Base-by-base conservation (phyloP, 2,329 filamentous ascomycete species). In the Aurifilum marmelostoma region DNA sequence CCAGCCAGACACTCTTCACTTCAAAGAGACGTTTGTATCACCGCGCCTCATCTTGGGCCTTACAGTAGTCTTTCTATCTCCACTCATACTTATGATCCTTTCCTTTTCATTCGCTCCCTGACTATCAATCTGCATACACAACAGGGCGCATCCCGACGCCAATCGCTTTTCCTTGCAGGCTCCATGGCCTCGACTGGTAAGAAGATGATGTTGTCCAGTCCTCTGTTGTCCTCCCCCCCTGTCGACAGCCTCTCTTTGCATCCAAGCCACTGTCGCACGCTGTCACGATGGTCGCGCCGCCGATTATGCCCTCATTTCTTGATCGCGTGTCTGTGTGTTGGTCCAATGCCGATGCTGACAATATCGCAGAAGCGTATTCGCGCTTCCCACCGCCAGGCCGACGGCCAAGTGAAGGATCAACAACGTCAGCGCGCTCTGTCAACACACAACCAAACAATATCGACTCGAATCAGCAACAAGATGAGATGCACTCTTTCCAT, bases 351-450 rank as follows among this genome's bases (percentile, higher is more conserved):
- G 37, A 47, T 67, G 47, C 54, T 69, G 64, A 69, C 64, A n/a
- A 27, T 61, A 24, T 67, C 21, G 64, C 67, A 71, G 69, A 71
- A 65, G 69, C 67, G 61, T 71, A 64, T 52, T 61, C 69, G 64
- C 67, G 64, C 64, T 71, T 71, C 64, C 62, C 69, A 60, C 58
- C 69, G 27, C 39, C 65, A 69, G 69, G 56, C 52, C 58, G 67
- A 3, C 60, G 69, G 67, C 64, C 69, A 39, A 71, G 69, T 62
- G 69, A 67, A 65, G 69, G 67, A 64, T 71, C 69, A 66, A 88
- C 86, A 37, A 83, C 85, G 29, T 88, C 86, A 16, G 82, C 87
- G 65, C 85, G 87, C 73, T 88, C 86, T 77, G 80, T 80, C 72
- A 79, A 81, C 50, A 85, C 84, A 1, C 85, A 87, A 73, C 80